Evolutionary conservation across 345 rosid genomes (phyloP).

Genomic region (Nephelium lappaceum): DNA sequence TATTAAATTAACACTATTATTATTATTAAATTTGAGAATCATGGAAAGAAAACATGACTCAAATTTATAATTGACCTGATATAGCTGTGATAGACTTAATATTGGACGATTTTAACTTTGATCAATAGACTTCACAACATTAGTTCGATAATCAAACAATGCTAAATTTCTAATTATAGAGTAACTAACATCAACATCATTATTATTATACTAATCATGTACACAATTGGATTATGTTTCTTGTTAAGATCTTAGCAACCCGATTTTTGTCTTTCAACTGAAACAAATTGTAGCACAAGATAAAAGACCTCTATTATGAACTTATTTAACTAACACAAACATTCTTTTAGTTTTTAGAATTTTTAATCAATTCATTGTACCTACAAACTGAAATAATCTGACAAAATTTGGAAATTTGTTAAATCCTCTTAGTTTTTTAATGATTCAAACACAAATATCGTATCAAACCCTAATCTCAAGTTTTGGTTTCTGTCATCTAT

Average conservation of each 20-base stretch:
- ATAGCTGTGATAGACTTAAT: too few species aligned
- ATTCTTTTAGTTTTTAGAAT: conserved; percentile 3
- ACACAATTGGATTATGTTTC: conserved; percentile 4
- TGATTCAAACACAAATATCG: not conserved
- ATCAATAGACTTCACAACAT: not conserved
- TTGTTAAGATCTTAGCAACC: conserved; percentile 3
- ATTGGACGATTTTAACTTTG: too few species aligned
- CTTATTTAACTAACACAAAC: conserved; percentile 20
- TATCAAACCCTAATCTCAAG: not conserved
- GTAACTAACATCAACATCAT: conserved; percentile 1
- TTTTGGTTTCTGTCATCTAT: conserved; percentile 19
- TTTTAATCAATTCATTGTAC: not conserved
- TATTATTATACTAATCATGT: not conserved
- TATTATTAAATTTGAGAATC: too few species aligned
- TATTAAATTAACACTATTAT: too few species aligned
- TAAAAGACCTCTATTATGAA: conserved; percentile 1
- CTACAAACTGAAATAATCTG: not conserved
- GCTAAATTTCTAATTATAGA: not conserved
- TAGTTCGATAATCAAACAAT: not conserved
- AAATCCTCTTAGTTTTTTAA: not conserved
- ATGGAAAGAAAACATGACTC: too few species aligned
- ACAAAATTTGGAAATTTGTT: conserved; percentile 4
- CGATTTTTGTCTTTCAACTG: conserved; percentile 5
- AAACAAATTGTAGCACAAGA: conserved; percentile 3
- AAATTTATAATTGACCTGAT: too few species aligned